Base-by-base conservation (phyloP, 169 alveolate species). In the Babesia ovis region DNA sequence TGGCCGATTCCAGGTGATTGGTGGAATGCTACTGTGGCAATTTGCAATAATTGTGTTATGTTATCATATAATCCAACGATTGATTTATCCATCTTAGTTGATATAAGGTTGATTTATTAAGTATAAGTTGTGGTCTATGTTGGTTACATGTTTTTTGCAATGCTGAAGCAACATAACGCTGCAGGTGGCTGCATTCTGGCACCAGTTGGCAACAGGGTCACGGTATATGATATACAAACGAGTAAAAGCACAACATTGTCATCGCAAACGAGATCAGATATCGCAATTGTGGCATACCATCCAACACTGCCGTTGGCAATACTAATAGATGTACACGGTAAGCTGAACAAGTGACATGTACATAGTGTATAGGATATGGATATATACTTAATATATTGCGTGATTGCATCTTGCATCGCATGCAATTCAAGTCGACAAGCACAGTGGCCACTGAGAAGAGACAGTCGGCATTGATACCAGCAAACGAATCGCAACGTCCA, bases 181-280 rank as follows among this genome's bases (percentile, higher is more conserved):
- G 11, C 73, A 81, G 94, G 91, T 22, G 76, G 86, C 35, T 85
- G 85, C 27, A 68, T 92, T 32, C 51, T 91, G 55, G 90, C 92
- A 27, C 95, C 94, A 2, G 93, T 92, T 32, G 95, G 88, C 55
- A 92, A 90, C 67, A 83, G 96, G 60, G 57, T 92, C 46, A 83
- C 85, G 43, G 85, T 92, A 8, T 86, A 90, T 51, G 96, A 92
- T 51, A 70, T 92, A 56, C 77, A 67, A 56, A 74, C 82, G 34
- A 90, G 86, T 54, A 83, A 79, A 62, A 80, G 94, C 62, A 83
- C 82, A 51, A 86, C 93, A 5, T 71, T 92, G 31, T 48, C 71
- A 34, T 87, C 93, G 27, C 95, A 92, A 77, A 68, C 86, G 25
- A 68, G 93, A 35, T 72, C 86, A 53, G 89, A 92, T 42, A 59